phyloP scores from a whole-genome alignment of 306 rosid genomes.

The Glycyrrhiza uralensis region DNA sequence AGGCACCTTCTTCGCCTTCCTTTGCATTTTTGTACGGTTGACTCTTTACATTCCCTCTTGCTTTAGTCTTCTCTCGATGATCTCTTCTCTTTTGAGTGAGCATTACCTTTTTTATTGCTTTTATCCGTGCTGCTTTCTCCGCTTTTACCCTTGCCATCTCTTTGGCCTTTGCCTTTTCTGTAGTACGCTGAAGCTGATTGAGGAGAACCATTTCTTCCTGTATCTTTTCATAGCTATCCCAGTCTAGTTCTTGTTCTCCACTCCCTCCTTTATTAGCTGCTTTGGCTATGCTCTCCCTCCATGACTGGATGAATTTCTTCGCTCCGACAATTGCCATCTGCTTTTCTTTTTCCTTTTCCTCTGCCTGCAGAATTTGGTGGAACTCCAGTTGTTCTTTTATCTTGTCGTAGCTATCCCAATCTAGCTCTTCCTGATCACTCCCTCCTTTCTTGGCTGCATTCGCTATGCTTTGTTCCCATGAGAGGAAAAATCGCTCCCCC shows the following conservation, averaged over 20 bases:
- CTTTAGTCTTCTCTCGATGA: conserved; percentile 23
- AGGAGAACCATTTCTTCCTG: conserved; percentile 43
- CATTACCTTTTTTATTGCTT: conserved; percentile 46
- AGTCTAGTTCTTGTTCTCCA: conserved; percentile 57
- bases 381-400: conserved; percentile 33
- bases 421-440: conserved; percentile 51
- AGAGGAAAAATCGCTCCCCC: conserved; percentile 41
- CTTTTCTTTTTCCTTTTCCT: conserved; percentile 41
- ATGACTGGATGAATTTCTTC: conserved; percentile 32
- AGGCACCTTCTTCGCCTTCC: conserved; percentile 31
- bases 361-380: conserved; percentile 9
- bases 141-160: conserved; percentile 46
- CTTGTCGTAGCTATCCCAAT: conserved; percentile 45
- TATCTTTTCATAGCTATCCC: conserved; percentile 71
- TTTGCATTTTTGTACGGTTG: conserved; percentile 23
- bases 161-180: conserved; percentile 53
- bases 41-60: conserved; percentile 20
- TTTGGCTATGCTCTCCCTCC: conserved; percentile 51
- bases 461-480: conserved; percentile 65
- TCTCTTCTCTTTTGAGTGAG: conserved; percentile 40
- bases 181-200: conserved; percentile 38
- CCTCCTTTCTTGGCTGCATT: conserved; percentile 74
- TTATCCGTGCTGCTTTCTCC: conserved; percentile 47
- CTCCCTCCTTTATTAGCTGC: conserved; percentile 72
- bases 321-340: conserved; percentile 26